Conservation (phyloP, 345 rosid species). For the Isatis tinctoria region DNA sequence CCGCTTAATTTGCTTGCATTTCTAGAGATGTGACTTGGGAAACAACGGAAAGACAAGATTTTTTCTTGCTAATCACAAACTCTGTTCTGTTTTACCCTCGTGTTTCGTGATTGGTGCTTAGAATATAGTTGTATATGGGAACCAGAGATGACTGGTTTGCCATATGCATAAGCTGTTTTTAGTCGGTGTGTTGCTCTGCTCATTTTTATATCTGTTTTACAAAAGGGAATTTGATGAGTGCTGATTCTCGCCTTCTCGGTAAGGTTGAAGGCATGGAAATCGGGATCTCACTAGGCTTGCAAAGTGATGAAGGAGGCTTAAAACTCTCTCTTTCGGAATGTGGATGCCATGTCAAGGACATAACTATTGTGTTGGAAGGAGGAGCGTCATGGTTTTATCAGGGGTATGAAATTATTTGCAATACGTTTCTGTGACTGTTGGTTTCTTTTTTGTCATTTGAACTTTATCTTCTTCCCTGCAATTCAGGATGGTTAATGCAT, state of each 20-base stretch:
- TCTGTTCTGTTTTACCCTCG: neutral
- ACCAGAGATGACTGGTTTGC: neutral
- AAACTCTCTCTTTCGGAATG: constrained; percentile 63
- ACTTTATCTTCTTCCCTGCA: constrained; percentile 11
- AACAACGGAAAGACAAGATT: neutral
- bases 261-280: constrained; percentile 99
- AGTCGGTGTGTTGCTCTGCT: constrained; percentile 26
- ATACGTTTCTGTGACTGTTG: neutral
- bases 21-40: neutral
- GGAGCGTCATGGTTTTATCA: constrained; percentile 99
- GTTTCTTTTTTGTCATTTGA: neutral
- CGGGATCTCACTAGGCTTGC: constrained; percentile 81
- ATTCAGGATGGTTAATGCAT: constrained; percentile 84
- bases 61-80: neutral
- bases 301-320: constrained; percentile 66
- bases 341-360: constrained; percentile 77
- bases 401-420: constrained; percentile 49
- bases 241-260: constrained; percentile 47
- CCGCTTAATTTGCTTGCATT: neutral
- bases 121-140: constrained; percentile 1
- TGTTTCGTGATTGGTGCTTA: constrained; percentile 3
- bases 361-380: constrained; percentile 72
- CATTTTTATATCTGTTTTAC: constrained; percentile 32
- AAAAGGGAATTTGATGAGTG: constrained; percentile 44
- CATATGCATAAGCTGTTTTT: neutral